Percentiles rank a stretch among this genome's conserved stretches.
Conservation (phyloP, 805 yeast genomes). For the Nakazawaea sp. region DNA sequence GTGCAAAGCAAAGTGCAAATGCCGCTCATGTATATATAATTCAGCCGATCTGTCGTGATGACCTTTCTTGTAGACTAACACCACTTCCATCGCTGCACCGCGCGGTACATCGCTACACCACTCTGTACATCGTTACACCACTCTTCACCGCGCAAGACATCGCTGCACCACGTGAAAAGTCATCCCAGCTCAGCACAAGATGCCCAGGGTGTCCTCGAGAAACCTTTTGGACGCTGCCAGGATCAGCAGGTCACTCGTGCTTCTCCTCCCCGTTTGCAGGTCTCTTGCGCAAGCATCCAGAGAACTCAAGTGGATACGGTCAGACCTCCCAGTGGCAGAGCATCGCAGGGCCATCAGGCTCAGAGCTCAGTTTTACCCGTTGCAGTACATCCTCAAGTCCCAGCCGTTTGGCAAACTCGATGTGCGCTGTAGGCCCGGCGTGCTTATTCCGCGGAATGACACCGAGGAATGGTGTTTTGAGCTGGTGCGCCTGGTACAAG, state of each 20-base stretch:
- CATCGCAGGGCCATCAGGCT: slow-evolving; percentile 48
- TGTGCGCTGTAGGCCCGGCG: slow-evolving; percentile 53
- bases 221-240: background rate
- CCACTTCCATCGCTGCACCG: too few species aligned
- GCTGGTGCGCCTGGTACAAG: slow-evolving; percentile 20
- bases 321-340: slow-evolving; percentile 40
- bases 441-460: slow-evolving; percentile 89
- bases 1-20: too few species aligned
- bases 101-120: too few species aligned
- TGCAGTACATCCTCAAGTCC: slow-evolving; percentile 77
- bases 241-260: background rate
- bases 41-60: too few species aligned
- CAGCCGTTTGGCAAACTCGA: slow-evolving; percentile 81
- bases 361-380: slow-evolving; percentile 54
- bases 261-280: slow-evolving; percentile 24
- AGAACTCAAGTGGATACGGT: slow-evolving; percentile 60
- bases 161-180: too few species aligned
- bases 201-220: slow-evolving; percentile 6
- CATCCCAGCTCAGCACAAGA: too few species aligned
- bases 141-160: too few species aligned
- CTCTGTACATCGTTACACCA: too few species aligned
- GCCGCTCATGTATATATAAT: too few species aligned
- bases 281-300: slow-evolving; percentile 31
- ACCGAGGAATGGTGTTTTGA: slow-evolving; percentile 83
- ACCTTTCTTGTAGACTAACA: too few species aligned